phyloP scores from a whole-genome alignment of 768 basidiomycete species.

The Cantharellus cinnabarinus region DNA sequence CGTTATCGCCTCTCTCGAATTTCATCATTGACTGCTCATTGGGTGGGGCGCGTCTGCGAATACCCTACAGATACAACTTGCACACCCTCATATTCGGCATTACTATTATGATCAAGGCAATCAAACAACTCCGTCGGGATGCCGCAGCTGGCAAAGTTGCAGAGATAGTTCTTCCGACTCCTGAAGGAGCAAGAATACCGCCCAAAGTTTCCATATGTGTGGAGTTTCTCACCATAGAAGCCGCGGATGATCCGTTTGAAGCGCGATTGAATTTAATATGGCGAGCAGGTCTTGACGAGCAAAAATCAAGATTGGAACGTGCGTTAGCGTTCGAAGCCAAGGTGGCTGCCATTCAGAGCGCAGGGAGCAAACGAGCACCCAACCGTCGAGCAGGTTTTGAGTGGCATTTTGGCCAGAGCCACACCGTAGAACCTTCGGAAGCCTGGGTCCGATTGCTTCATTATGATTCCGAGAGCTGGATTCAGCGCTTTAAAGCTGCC shows the following conservation, averaged over 20 bases:
- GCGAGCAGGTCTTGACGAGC: constrained; percentile 51
- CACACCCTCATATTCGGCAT: constrained; percentile 57
- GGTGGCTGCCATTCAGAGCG: constrained; percentile 37
- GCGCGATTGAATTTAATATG: constrained; percentile 52
- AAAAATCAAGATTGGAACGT: constrained; percentile 44
- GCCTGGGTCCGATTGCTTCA: constrained; percentile 48
- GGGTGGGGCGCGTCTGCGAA: constrained; percentile 49
- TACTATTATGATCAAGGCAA: constrained; percentile 45
- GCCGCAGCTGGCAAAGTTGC: constrained; percentile 31
- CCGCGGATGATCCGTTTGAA: constrained; percentile 73
- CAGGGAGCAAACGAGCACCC: constrained; percentile 14
- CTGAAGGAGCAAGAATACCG: constrained; percentile 52
- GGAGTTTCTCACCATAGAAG: constrained; percentile 48
- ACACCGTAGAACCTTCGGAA: constrained; percentile 48
- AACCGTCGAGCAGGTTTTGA: constrained; percentile 18
- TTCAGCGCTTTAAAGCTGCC: constrained; percentile 29
- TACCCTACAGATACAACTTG: constrained; percentile 61
- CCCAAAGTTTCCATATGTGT: constrained; percentile 42
- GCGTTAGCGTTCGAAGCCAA: constrained; percentile 69
- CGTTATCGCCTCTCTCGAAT: constrained; percentile 4
- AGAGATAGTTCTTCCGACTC: constrained; percentile 37
- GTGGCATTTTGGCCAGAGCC: constrained; percentile 41
- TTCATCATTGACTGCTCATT: constrained; percentile 28
- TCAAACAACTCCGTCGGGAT: constrained; percentile 45
- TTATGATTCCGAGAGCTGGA: constrained; percentile 59